Percentiles rank a stretch among this genome's conserved stretches.
These are phyloP conservation scores for Grigorovia jiainica DNA, from an alignment of 805 yeast genomes.

Conservation along the genomic window DNA sequence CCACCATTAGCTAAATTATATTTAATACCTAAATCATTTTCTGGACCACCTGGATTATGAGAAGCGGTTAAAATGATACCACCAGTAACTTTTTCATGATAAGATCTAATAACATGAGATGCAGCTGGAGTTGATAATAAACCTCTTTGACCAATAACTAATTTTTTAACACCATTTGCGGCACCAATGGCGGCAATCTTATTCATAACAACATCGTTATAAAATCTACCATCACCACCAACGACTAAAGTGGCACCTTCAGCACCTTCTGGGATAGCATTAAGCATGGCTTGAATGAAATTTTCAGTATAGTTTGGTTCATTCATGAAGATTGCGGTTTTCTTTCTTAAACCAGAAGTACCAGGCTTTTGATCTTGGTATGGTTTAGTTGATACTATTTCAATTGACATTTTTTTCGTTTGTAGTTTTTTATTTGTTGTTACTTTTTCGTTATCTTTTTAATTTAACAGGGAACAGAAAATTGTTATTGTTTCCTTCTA, in stretches of 20 bases:
- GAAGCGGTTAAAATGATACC: conserved; percentile 95
- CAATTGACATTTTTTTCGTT: conserved; percentile 6
- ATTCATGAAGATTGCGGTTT: conserved; percentile 69
- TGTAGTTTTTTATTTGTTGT: background rate
- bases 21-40: conserved; percentile 87
- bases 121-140: conserved; percentile 94
- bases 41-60: conserved; percentile 96
- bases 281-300: conserved; percentile 78
- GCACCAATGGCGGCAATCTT: conserved; percentile 76
- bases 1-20: conserved; percentile 94
- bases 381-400: conserved; percentile 53
- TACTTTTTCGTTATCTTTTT: background rate
- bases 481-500: no score
- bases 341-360: conserved; percentile 92
- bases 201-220: conserved; percentile 73
- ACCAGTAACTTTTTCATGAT: conserved; percentile 59
- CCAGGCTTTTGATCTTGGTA: conserved; percentile 94
- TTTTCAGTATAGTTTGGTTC: conserved; percentile 80
- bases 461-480: background rate
- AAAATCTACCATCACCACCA: conserved; percentile 96
- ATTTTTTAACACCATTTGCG: conserved; percentile 80
- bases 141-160: conserved; percentile 83
- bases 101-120: conserved; percentile 78
- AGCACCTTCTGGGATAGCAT: conserved; percentile 86
- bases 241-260: conserved; percentile 67